Base-by-base conservation (phyloP, 2,329 filamentous ascomycete species). In the Remersonia thermophila region DNA sequence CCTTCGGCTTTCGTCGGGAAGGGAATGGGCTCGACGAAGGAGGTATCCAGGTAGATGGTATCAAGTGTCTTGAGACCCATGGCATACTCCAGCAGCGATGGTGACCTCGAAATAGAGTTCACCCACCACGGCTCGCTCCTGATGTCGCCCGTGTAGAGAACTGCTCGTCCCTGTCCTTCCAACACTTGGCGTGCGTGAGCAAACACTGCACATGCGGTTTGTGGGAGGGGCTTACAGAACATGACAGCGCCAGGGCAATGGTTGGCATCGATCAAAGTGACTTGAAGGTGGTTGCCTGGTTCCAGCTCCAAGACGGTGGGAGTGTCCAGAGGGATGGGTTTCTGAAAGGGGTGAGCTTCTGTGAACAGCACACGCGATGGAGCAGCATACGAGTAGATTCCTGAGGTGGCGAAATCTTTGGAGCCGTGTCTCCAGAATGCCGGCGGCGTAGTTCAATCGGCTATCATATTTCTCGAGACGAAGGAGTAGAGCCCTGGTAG, bases 171-270 rank as follows among this genome's bases (percentile, higher is more conserved):
- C 36, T 73, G 58, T 2, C 75, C 77, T 58, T 95, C 83, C 42
- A 33, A 6, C 17, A 2, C 4, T 6, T 14, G 0, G 11, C 4
- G 8, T 8, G 8, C 3, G 7, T 20, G 9, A 27, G 46, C 14
- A 42, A 33, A 6, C 17, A 2, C 4, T 6, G 16, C 0, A 11
- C 4, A 10, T 8, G 8, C 3, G 7, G 20, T 11, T 2, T 2
- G 1, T 8, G 3, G 13, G 2, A 4, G 1, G 16, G 2, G 55
- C 69, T 45, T 53, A 75, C 71, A 63, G 52, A 95, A 95, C 85
- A 94, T 93, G 13, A 91, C 84, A 13, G 85, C 78, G 0, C 89
- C 87, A 0, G 80, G 71, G 49, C 89, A 96, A 53, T 95, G 89
- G 49, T 96, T 95, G 1, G 89, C 86, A 60, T 94, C 81, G 35